These are phyloP conservation scores for Actinomucor elegans DNA, from an alignment of 371 early-diverging fungal genomes.

Conservation along the genomic window DNA sequence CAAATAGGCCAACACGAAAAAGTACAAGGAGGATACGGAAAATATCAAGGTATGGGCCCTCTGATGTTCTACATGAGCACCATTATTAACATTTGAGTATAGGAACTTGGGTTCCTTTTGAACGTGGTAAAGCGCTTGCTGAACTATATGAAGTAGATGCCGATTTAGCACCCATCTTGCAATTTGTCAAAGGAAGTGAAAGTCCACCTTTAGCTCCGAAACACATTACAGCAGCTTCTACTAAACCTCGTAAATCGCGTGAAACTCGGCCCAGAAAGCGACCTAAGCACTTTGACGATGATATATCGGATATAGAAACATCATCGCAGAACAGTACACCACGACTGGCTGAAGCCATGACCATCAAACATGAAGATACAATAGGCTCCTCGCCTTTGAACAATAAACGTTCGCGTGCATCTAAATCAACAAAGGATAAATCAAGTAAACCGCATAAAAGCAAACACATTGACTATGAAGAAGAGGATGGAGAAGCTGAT, in stretches of 20 bases:
- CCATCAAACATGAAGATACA: neutral
- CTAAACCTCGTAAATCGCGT: constrained; percentile 25
- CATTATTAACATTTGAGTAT: neutral
- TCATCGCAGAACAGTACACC: neutral
- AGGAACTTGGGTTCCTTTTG: constrained; percentile 83
- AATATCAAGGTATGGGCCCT: constrained; percentile 80
- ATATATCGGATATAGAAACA: constrained; percentile 8
- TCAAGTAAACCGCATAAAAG: neutral
- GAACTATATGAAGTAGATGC: constrained; percentile 41
- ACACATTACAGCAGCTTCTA: constrained; percentile 27
- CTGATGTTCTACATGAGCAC: neutral
- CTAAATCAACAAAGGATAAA: constrained; percentile 2
- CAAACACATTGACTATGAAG: neutral
- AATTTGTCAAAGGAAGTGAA: constrained; percentile 31
- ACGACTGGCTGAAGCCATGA: neutral
- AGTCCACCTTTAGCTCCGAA: constrained; percentile 52
- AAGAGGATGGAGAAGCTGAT: neutral
- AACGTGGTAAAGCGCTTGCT: constrained; percentile 74
- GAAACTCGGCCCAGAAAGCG: constrained; percentile 31
- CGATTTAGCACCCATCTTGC: constrained; percentile 6
- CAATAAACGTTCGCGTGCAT: neutral
- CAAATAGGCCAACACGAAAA: constrained; percentile 81
- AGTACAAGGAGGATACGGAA: constrained; percentile 94
- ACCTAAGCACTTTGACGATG: constrained; percentile 24
- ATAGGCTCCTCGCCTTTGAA: neutral